phyloP scores from a whole-genome alignment of 1,284 basidiomycete species.

The Psilocybe mexicana region DNA sequence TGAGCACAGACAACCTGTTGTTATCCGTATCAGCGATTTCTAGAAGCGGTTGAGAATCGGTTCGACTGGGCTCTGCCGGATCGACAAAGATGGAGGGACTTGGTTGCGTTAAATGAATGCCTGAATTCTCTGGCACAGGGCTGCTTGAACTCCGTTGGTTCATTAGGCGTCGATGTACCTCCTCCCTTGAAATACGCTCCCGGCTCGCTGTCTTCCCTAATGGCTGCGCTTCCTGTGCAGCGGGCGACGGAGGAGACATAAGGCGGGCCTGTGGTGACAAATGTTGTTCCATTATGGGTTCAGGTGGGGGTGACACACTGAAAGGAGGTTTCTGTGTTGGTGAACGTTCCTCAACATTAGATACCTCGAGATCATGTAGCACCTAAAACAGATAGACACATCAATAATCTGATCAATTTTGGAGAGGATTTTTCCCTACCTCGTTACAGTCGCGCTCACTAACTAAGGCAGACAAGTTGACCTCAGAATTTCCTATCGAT shows the following conservation, averaged over 20 bases:
- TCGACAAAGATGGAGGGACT: conserved; percentile 14
- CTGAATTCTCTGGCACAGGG: conserved; percentile 17
- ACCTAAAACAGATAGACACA: conserved; percentile 2
- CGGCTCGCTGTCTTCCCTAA: conserved; percentile 22
- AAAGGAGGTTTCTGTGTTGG: background rate
- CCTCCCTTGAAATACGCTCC: conserved; percentile 26
- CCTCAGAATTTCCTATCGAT: conserved; percentile 31
- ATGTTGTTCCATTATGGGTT: conserved; percentile 14
- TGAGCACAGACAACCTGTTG: conserved; percentile 39
- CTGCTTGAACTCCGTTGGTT: conserved; percentile 20
- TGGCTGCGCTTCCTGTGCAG: conserved; percentile 9
- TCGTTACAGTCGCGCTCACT: conserved; percentile 22
- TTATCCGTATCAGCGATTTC: conserved; percentile 29
- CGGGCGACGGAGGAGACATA: conserved; percentile 25
- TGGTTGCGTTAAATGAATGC: conserved; percentile 15
- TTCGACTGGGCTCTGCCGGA: background rate
- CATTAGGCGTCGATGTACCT: conserved; percentile 25
- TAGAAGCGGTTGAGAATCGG: background rate
- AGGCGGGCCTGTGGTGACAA: conserved; percentile 28
- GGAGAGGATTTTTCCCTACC: conserved; percentile 7
- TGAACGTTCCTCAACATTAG: background rate
- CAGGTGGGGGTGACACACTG: conserved; percentile 14
- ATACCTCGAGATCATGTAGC: conserved; percentile 7
- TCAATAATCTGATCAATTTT: background rate
- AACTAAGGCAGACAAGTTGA: conserved; percentile 23